A percentile compares a stretch with the other conserved stretches of the same genome.
These are phyloP conservation scores for Calonectria henricotiae DNA, from an alignment of 2,329 filamentous ascomycete species.

Conservation along the genomic window DNA sequence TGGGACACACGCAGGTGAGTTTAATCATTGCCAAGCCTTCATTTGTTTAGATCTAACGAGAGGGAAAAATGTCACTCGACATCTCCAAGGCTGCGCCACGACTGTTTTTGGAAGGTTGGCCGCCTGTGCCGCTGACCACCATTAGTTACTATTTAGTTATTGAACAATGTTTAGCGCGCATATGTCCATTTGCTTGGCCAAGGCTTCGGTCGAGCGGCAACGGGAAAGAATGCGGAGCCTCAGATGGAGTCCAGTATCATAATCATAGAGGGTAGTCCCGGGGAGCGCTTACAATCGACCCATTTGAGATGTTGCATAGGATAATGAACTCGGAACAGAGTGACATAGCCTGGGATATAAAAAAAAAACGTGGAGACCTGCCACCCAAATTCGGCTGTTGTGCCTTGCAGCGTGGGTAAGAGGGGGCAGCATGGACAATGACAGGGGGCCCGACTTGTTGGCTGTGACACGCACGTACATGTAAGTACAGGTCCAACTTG, in stretches of 20 bases:
- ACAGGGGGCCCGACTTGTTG: conserved; percentile 8
- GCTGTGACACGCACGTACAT: conserved; percentile 2
- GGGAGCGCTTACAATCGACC: neutral
- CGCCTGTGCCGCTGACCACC: conserved; percentile 17
- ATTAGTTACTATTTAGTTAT: neutral
- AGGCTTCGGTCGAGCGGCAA: too few relatives aligned
- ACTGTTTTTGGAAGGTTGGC: neutral
- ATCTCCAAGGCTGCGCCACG: neutral
- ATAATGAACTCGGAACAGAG: neutral
- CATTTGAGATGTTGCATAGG: neutral
- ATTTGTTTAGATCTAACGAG: too few relatives aligned
- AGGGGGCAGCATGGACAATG: neutral
- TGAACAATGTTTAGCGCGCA: neutral
- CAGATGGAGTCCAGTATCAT: neutral
- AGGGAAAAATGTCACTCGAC: too few relatives aligned
- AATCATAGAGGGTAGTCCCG: neutral
- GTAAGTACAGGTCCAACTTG: neutral
- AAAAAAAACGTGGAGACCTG: neutral
- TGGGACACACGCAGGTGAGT: neutral
- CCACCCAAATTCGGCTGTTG: neutral
- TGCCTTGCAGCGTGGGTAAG: neutral
- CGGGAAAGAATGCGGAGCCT: neutral
- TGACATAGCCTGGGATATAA: neutral
- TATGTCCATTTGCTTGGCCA: neutral
- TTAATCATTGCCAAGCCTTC: neutral